A percentile compares a stretch with the other conserved stretches of the same genome.
phyloP scores from a whole-genome alignment of 129 eudicot genomes.

The Flaveria bidentis region DNA sequence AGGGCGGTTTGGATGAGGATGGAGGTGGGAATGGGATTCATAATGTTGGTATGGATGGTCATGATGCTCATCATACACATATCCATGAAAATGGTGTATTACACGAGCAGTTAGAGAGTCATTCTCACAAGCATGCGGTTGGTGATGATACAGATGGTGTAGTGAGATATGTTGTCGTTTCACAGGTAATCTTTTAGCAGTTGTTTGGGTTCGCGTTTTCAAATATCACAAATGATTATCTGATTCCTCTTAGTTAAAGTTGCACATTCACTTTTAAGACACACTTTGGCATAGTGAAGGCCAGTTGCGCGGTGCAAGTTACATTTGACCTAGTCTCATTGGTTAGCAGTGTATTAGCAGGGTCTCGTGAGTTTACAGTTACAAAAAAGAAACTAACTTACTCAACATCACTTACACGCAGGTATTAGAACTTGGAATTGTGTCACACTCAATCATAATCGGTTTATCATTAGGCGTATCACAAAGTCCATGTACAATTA shows the following conservation, averaged over 20 bases:
- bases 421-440: slow-evolving; percentile 90
- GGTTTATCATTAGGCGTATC: slow-evolving; percentile 84
- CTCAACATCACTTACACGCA: slow-evolving; percentile 19
- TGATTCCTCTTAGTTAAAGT: background rate
- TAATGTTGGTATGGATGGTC: slow-evolving; percentile 63
- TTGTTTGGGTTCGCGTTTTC: background rate
- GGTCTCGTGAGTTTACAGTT: background rate
- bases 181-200: slow-evolving; percentile 53
- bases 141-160: slow-evolving; percentile 50
- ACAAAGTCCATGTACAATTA: slow-evolving; percentile 75
- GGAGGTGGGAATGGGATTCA: slow-evolving; percentile 69
- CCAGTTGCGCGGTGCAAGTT: background rate
- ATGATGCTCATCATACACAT: slow-evolving; percentile 58
- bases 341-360: background rate
- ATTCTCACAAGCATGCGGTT: slow-evolving; percentile 45
- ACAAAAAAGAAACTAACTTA: background rate
- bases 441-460: slow-evolving; percentile 77
- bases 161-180: slow-evolving; percentile 66
- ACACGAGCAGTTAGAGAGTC: slow-evolving; percentile 41
- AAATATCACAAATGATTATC: background rate
- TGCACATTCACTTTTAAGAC: background rate
- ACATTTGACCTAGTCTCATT: background rate
- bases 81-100: slow-evolving; percentile 46
- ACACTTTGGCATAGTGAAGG: background rate
- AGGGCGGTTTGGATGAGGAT: slow-evolving; percentile 53